phyloP scores from a whole-genome alignment of 805 yeast species.

The Tetrapisispora arboricola region DNA sequence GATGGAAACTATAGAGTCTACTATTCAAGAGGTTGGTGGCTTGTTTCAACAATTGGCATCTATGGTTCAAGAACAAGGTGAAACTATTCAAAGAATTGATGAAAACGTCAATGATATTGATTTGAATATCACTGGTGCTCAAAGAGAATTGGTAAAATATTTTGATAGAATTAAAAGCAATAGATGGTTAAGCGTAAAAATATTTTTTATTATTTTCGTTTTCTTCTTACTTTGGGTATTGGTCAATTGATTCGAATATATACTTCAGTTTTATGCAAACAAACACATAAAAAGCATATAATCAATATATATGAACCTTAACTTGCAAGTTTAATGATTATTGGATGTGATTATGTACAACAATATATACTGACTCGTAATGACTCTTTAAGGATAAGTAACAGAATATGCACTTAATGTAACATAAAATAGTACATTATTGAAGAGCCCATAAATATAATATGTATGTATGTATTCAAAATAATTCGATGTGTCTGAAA shows the following conservation, averaged over 20 bases:
- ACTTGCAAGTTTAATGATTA: not conserved
- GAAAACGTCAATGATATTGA: slow-evolving; percentile 89
- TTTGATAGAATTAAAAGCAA: slow-evolving; percentile 80
- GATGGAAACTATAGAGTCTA: slow-evolving; percentile 92
- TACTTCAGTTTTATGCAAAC: not conserved
- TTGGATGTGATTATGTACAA: too few relatives aligned
- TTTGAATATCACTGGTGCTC: slow-evolving; percentile 86
- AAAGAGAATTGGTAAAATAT: slow-evolving; percentile 82
- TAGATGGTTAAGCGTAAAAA: slow-evolving; percentile 83
- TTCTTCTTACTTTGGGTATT: slow-evolving; percentile 72
- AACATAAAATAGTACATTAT: too few relatives aligned
- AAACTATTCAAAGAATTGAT: slow-evolving; percentile 89
- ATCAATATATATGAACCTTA: not conserved
- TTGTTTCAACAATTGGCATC: slow-evolving; percentile 90
- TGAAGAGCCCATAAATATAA: too few relatives aligned
- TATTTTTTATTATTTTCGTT: slow-evolving; percentile 76
- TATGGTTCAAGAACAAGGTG: slow-evolving; percentile 97
- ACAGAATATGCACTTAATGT: not conserved
- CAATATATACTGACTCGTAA: too few relatives aligned
- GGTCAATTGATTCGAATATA: slow-evolving; percentile 38
- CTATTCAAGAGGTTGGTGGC: slow-evolving; percentile 93
- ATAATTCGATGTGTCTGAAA: too few relatives aligned
- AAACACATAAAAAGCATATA: not conserved
- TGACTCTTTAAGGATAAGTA: not conserved
- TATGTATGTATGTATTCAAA: too few relatives aligned